Base-by-base conservation (phyloP, 129 eudicot genomes). In the Rutidosis leptorrhynchoides region DNA sequence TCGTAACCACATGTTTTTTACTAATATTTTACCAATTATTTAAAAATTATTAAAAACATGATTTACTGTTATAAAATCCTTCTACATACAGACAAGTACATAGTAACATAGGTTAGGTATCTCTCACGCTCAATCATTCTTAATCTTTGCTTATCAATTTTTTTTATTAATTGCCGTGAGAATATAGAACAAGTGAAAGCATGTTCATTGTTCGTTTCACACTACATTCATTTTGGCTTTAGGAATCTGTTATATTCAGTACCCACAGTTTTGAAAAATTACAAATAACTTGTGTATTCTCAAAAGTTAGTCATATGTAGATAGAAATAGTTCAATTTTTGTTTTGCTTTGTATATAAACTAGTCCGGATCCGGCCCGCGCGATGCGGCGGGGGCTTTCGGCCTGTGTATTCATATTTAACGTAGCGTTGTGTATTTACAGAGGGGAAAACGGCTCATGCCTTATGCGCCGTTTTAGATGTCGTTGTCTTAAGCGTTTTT, bases 151-250 rank as follows among this genome's bases (percentile, higher is more conserved):
- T 2, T 58, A 14, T 58, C 23, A 14, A 1, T 45, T 58, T 53
- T 58, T 53, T 51, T 51, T 20, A 49, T 48, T 26, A 7, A 43
- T 28, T 12, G 23, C 58, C 32, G 11, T 43, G 45, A 11, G 12
- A 27, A 26, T 14, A 0, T 16, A 54, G 37, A 16, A 69, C 37
- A 25, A 35, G 8, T 35, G 53, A 37, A 8, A 33, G 43, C 7
- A 42, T 30, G 64, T 55, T 68, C 55, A 37, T 56, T 55, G 64
- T 8, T 70, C 54, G 11, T 42, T 70, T 66, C 60, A 42, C 58
- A 58, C 68, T 16, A 17, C 57, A 70, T 43, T 70, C 45, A 40
- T 62, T 72, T 10, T 24, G 48, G 23, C 49, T 61, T 14, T 6
- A 52, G 5, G 35, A 26, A 52, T 11, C 45, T 52, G 24, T 26